These are phyloP conservation scores for Thuidium tamariscinum DNA, from an alignment of 225 moss, liverwort and hornwort species.

Conservation along the genomic window DNA sequence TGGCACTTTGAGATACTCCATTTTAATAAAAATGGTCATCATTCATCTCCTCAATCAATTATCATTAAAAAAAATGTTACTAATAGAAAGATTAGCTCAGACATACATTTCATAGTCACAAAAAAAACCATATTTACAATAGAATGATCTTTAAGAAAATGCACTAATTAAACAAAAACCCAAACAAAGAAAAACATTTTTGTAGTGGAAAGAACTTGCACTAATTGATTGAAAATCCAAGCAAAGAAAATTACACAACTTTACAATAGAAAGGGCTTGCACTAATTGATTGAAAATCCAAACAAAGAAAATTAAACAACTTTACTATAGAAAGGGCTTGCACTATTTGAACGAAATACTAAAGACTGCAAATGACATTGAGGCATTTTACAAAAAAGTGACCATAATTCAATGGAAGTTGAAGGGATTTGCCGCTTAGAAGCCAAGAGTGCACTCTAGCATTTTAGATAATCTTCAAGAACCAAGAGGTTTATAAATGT, in stretches of 20 bases:
- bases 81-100: background rate
- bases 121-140: background rate
- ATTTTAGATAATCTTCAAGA: background rate
- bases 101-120: background rate
- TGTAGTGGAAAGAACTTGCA: background rate
- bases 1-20: background rate
- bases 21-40: background rate
- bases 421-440: background rate
- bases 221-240: background rate
- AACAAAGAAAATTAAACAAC: too few species aligned
- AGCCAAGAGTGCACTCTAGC: background rate
- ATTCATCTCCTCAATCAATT: background rate
- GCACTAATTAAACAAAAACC: background rate
- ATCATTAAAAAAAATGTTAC: too few species aligned
- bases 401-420: background rate
- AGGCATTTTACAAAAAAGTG: background rate
- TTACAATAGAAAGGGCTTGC: too few species aligned
- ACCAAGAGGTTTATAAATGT: background rate
- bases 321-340: background rate
- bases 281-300: too few species aligned
- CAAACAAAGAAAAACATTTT: background rate
- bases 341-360: background rate
- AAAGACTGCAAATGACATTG: background rate
- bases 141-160: background rate
- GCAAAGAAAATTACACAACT: too few species aligned